Conservation (phyloP, 1,139 yeast genomes). For the Debaryomyces fabryi region DNA sequence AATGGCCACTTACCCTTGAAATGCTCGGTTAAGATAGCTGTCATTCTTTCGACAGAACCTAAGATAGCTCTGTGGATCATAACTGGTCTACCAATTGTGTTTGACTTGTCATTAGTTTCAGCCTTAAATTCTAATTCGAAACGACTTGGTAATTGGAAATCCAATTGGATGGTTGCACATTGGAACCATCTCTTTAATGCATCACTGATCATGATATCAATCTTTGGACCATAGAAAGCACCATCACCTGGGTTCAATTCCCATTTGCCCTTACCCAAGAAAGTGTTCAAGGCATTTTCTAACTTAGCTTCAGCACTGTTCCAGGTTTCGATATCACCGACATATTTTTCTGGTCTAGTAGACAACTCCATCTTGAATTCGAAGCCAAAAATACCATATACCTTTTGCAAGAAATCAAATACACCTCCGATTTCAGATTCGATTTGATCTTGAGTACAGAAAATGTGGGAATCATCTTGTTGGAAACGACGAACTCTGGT, state of each 20-base stretch:
- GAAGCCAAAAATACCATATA: slow-evolving; percentile 85
- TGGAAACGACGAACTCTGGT: slow-evolving; percentile 98
- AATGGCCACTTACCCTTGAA: slow-evolving; percentile 99
- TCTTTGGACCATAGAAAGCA: slow-evolving; percentile 98
- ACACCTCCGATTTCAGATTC: slow-evolving; percentile 77
- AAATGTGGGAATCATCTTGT: slow-evolving; percentile 98
- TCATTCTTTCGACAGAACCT: slow-evolving; percentile 98
- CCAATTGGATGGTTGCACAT: slow-evolving; percentile 97
- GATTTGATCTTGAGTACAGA: slow-evolving; percentile 89
- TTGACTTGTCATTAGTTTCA: slow-evolving; percentile 57
- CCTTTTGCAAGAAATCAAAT: slow-evolving; percentile 75
- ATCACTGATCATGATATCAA: slow-evolving; percentile 90
- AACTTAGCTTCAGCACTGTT: slow-evolving; percentile 80
- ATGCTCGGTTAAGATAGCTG: slow-evolving; percentile 95
- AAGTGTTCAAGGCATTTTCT: slow-evolving; percentile 67
- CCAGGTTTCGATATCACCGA: slow-evolving; percentile 90
- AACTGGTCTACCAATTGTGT: slow-evolving; percentile 67
- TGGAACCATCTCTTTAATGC: slow-evolving; percentile 94
- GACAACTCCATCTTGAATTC: slow-evolving; percentile 88
- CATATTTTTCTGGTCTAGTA: slow-evolving; percentile 91
- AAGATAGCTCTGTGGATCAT: slow-evolving; percentile 98
- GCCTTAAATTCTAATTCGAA: slow-evolving; percentile 87
- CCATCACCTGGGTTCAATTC: slow-evolving; percentile 94
- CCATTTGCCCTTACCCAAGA: slow-evolving; percentile 81
- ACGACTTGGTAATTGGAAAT: slow-evolving; percentile 93